Evolutionary conservation across 2,329 filamentous ascomycete genomes (phyloP).

Genomic region (Diaporthe longicolla): DNA sequence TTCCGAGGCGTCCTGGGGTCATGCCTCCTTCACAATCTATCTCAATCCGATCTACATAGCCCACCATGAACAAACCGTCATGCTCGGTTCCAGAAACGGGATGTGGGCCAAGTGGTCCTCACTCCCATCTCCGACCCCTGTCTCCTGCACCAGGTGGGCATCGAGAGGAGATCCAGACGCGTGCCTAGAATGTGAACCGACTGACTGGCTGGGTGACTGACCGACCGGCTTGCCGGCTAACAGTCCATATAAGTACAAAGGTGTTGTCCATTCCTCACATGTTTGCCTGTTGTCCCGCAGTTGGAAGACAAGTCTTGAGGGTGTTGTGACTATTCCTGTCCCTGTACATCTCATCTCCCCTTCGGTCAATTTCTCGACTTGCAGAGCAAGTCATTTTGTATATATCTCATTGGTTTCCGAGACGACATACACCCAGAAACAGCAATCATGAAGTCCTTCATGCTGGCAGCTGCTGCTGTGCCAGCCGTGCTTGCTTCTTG

Average conservation of each 20-base stretch:
- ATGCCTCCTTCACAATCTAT: slow-evolving; percentile 26
- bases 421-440: not conserved
- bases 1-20: slow-evolving; percentile 3
- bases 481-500: slow-evolving; percentile 30
- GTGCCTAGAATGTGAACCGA: not conserved
- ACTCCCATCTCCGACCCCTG: slow-evolving; percentile 30
- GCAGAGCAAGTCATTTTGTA: slow-evolving; percentile 10
- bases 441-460: slow-evolving; percentile 21
- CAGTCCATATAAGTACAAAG: slow-evolving; percentile 24
- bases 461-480: slow-evolving; percentile 27
- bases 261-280: not conserved
- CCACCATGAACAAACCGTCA: slow-evolving; percentile 3
- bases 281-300: not conserved
- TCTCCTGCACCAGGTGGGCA: slow-evolving; percentile 3
- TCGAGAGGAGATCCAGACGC: not conserved
- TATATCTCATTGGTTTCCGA: not conserved
- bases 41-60: slow-evolving; percentile 15
- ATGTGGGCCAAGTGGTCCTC: slow-evolving; percentile 28
- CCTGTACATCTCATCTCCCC: not conserved
- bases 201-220: not conserved
- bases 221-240: not conserved
- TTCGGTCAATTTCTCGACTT: not conserved
- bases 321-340: not conserved
- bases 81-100: slow-evolving; percentile 11
- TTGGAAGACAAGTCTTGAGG: not conserved